Conservation (phyloP, 805 yeast species). For the Kuraishia ogatae region DNA sequence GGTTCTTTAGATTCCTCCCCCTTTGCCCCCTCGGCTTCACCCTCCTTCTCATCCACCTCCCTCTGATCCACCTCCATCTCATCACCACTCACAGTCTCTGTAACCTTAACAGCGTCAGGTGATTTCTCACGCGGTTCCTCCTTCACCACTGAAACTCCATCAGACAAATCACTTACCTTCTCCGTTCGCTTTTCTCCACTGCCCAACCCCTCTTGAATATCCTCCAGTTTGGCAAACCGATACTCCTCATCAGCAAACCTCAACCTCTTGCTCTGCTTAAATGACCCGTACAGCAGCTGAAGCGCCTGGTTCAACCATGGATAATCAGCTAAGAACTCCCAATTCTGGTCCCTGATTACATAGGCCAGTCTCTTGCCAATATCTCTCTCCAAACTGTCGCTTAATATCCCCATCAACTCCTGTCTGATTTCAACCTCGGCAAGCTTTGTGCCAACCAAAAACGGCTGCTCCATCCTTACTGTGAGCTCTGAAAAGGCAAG, state of each 20-base stretch:
- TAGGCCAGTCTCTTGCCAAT: slow-evolving; percentile 75
- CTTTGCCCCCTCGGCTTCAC: slow-evolving; percentile 10
- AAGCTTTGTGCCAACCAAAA: slow-evolving; percentile 84
- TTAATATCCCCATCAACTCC: slow-evolving; percentile 71
- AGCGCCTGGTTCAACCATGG: slow-evolving; percentile 94
- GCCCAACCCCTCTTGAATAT: slow-evolving; percentile 26
- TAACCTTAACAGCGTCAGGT: slow-evolving; percentile 3
- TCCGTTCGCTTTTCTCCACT: not conserved
- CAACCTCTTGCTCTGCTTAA: slow-evolving; percentile 42
- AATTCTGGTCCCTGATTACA: slow-evolving; percentile 88
- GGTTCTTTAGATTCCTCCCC: slow-evolving; percentile 3
- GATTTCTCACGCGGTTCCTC: not conserved
- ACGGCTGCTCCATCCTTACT: slow-evolving; percentile 93
- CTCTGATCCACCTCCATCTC: slow-evolving; percentile 2
- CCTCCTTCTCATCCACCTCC: slow-evolving; percentile 9
- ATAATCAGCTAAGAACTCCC: slow-evolving; percentile 92
- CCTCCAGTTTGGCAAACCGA: slow-evolving; percentile 43
- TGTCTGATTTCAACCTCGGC: slow-evolving; percentile 68
- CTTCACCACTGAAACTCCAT: not conserved
- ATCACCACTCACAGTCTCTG: slow-evolving; percentile 4
- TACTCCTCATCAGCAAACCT: slow-evolving; percentile 38
- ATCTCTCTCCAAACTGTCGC: slow-evolving; percentile 69
- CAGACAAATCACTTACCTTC: not conserved
- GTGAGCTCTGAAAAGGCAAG: slow-evolving; percentile 82
- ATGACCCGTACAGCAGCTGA: slow-evolving; percentile 75